A percentile compares a stretch with the other conserved stretches of the same genome.
Conservation (phyloP, 1,284 basidiomycete species). For the Fomitopsis palustris region DNA sequence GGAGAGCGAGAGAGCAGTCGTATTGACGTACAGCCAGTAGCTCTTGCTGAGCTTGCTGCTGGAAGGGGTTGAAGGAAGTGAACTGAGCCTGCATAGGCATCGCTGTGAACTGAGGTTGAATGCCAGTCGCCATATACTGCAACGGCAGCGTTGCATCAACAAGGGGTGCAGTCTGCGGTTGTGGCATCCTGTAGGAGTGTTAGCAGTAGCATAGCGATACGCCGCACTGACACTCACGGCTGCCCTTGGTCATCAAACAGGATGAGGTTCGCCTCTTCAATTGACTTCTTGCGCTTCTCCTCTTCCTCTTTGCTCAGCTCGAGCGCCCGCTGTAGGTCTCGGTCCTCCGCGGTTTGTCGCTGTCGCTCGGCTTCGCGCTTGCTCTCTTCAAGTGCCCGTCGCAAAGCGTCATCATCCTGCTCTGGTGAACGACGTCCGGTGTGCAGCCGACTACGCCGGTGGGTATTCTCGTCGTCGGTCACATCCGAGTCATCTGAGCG, state of each 20-base stretch:
- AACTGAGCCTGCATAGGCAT: conserved; percentile 57
- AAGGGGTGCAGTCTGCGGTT: conserved; percentile 10
- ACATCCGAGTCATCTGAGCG: conserved; percentile 30
- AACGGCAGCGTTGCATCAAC: conserved; percentile 28
- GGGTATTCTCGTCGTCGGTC: conserved; percentile 33
- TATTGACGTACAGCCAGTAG: conserved; percentile 31
- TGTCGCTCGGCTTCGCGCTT: conserved; percentile 70
- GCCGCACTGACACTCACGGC: conserved; percentile 38
- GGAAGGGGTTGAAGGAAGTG: conserved; percentile 68
- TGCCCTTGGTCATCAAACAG: conserved; percentile 79
- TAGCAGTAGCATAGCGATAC: not conserved
- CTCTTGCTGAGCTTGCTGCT: conserved; percentile 83
- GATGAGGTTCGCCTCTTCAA: conserved; percentile 72
- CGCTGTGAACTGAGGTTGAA: conserved; percentile 60
- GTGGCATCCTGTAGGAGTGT: not conserved
- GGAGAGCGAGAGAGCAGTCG: conserved; percentile 43
- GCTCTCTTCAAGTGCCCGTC: conserved; percentile 78
- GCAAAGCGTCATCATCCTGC: conserved; percentile 54
- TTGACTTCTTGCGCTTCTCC: conserved; percentile 56
- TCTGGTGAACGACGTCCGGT: not conserved
- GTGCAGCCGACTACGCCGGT: conserved; percentile 21
- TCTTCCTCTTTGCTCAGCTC: conserved; percentile 85
- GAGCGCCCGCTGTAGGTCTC: conserved; percentile 76
- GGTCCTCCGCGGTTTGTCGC: conserved; percentile 65
- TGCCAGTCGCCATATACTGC: conserved; percentile 36